Percentiles rank a stretch among this genome's conserved stretches.
phyloP scores from a whole-genome alignment of 129 eudicot species.

The Flaveria ramosissima region DNA sequence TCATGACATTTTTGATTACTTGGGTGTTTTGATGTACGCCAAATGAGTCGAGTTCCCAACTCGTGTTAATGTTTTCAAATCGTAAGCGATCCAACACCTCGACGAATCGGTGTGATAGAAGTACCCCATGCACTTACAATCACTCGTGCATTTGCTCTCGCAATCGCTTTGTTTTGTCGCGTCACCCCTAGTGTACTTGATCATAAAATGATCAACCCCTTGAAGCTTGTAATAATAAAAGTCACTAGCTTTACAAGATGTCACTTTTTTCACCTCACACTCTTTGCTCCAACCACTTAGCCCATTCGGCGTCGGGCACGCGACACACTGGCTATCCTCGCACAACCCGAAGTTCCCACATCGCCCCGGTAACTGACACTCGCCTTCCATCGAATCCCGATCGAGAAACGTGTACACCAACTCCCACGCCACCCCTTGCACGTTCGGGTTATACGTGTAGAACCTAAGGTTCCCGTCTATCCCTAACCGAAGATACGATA shows the following conservation, averaged over 20 bases:
- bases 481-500: constrained; percentile 36
- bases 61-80: constrained; percentile 48
- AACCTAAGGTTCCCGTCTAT: constrained; percentile 41
- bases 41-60: constrained; percentile 47
- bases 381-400: constrained; percentile 31
- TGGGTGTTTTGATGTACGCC: constrained; percentile 52
- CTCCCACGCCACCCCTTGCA: constrained; percentile 34
- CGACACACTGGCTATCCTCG: constrained; percentile 39
- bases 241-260: constrained; percentile 35
- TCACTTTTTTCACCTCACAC: constrained; percentile 31
- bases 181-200: constrained; percentile 47
- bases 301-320: constrained; percentile 41
- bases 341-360: constrained; percentile 45
- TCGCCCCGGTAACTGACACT: constrained; percentile 38
- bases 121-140: constrained; percentile 68
- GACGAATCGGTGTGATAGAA: constrained; percentile 46
- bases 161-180: constrained; percentile 47
- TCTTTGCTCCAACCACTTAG: constrained; percentile 36
- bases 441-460: constrained; percentile 28
- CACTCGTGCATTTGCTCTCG: constrained; percentile 46
- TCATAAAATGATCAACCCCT: constrained; percentile 55
- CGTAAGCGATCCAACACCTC: constrained; percentile 66
- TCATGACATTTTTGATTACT: neutral
- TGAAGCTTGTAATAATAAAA: constrained; percentile 40
- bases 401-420: constrained; percentile 29